phyloP scores from a whole-genome alignment of 768 basidiomycete species.

The Mycena kentingensis region DNA sequence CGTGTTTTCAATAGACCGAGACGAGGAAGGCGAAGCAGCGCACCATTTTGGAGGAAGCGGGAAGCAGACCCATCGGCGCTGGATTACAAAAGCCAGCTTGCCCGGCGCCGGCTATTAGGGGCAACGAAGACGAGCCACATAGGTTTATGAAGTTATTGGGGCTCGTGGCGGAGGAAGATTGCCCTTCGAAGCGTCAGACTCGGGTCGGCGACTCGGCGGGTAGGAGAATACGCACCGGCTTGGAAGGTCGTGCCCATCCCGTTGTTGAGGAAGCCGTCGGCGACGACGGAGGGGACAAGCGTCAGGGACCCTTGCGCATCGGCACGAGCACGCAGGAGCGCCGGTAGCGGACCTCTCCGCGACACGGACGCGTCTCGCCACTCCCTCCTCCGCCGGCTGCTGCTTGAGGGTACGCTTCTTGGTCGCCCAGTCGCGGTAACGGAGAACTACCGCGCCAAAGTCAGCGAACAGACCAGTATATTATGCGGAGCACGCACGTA shows the following conservation, averaged over 20 bases:
- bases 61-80: slow-evolving; percentile 21
- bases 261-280: slow-evolving; percentile 36
- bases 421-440: slow-evolving; percentile 22
- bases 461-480: background rate
- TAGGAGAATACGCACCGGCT: background rate
- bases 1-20: slow-evolving; percentile 12
- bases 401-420: background rate
- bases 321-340: background rate
- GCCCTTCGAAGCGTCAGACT: slow-evolving; percentile 32
- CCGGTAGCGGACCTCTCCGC: background rate
- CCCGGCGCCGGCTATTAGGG: slow-evolving; percentile 46
- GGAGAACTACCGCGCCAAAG: slow-evolving; percentile 26
- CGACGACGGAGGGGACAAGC: slow-evolving; percentile 36
- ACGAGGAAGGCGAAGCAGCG: background rate
- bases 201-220: background rate
- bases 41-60: slow-evolving; percentile 17
- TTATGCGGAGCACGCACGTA: slow-evolving; percentile 29
- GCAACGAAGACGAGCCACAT: slow-evolving; percentile 43
- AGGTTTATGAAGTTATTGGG: slow-evolving; percentile 62
- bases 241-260: slow-evolving; percentile 31
- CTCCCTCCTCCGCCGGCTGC: slow-evolving; percentile 1
- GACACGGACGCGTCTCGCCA: too few species aligned
- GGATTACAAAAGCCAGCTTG: slow-evolving; percentile 35
- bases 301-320: slow-evolving; percentile 18
- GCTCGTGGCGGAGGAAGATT: slow-evolving; percentile 49